Evolutionary conservation across 176 grass and related monocot genomes (phyloP), one percentile per base, ranked within the genome.

Genomic region (Chloris gayana): DNA sequence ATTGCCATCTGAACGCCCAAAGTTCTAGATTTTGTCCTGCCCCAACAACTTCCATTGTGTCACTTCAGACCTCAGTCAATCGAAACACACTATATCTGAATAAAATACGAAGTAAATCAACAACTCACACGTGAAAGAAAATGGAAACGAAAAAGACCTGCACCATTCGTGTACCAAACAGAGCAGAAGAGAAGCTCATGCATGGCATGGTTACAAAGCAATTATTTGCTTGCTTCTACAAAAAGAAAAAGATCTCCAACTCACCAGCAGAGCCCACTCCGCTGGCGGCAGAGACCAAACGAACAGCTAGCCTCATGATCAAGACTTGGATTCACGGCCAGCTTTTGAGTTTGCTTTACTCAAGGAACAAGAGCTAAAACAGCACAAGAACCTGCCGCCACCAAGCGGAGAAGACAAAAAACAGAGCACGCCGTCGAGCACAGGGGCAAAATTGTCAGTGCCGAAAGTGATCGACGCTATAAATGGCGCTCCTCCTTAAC

Each of bases 271-370:
- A 80, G 32, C 27, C 76, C 82, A 64, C 87, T 74, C 44, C 49
- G 70, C 31, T 59, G 46, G 29, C 44, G 82, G 59, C 59, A 46
- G 27, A 74, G 64, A 76, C 33, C 56, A 47, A 87, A 85, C 80
- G 27, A 88, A 21, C 83, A 38, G 85, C 25, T 69, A 73, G 67
- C 78, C 75, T 87, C 88, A 91, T 83, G 82, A 90, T 91, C 69
- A 91, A 84, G 82, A 60, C 85, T 85, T 90, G 81, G 83, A 81
- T 85, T 77, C 72, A 93, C 74, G 83, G 83, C 85, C 91, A 88
- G 76, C 82, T 79, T 91, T 87, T 78, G 75, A 86, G 86, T 84
- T 91, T 80, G 88, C 86, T 94, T 94, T 89, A 94, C 92, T 91
- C 85, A 74, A 85, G 76, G 83, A 82, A 69, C 66, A 82, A 26